Base-by-base conservation (phyloP, 2,329 filamentous ascomycete genomes). In the Stenocarpella maydis region DNA sequence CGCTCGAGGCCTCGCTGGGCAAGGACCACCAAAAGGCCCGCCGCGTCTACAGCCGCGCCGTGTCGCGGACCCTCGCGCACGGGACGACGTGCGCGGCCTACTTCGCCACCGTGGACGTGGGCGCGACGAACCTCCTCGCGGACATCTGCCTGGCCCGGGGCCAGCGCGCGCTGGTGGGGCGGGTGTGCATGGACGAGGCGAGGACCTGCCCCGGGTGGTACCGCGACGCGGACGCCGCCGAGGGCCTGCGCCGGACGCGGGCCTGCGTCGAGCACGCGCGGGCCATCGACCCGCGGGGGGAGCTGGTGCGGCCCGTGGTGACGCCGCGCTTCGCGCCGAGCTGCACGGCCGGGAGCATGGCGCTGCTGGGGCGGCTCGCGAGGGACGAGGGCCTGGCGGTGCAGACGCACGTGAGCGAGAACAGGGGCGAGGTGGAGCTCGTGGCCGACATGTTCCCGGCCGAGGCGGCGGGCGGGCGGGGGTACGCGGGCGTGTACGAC, bases 81-180 rank as follows among this genome's bases (percentile, higher is more conserved):
- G 96, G 96, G 72, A 99, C 96, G 12, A 99, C 96, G 0, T 96
- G 93, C 14, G 94, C 94, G 7, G 89, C 93, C n/a, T 98, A 98
- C 85, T 98, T 92, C 79, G 95, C 95, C 69, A 98, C 96, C 31
- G 90, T 94, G 72, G 91, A 97, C 78, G 92, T 97, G 1, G 85
- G 88, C 0, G 90, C 94, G 1, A 99, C 96, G n/a, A 98, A 97
- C 77, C 86, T 97, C 9, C 90, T 99, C 7, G 92, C 95, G 0
- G 89, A 93, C 72, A 87, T 98, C 21, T 98, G 95, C 76, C 85
- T 93, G n/a, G 78, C 82, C 0, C 83, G 88, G 31, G 96, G 96
- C 53, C 96, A 99, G 81, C 87, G 96, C 65, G 96, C 96, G 8
- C 92, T 98, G 73, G 88, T 99, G 49, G 96, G 96, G 39, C 87